These are phyloP conservation scores for Aspergillus puulaauensis DNA, from an alignment of 2,329 filamentous ascomycete genomes.

Conservation along the genomic window DNA sequence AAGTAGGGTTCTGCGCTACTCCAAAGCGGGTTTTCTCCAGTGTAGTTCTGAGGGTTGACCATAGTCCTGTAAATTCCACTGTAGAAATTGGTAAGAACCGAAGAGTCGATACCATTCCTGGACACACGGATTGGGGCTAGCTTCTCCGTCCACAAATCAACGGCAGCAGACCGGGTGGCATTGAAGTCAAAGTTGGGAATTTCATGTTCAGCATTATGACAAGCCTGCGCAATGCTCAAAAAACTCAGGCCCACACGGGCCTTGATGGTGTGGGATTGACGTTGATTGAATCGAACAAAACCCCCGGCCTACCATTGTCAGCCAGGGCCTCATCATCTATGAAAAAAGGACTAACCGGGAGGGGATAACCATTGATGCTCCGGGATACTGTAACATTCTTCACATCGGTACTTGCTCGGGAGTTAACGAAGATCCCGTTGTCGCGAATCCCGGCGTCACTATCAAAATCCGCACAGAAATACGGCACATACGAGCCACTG, in stretches of 20 bases:
- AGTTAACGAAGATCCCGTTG: conserved; percentile 63
- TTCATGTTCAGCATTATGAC: conserved; percentile 64
- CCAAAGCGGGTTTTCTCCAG: conserved; percentile 70
- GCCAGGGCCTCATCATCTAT: not conserved
- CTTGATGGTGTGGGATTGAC: conserved; percentile 51
- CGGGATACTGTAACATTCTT: conserved; percentile 56
- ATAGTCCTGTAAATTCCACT: conserved; percentile 68
- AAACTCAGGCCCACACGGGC: conserved; percentile 70
- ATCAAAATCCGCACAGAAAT: conserved; percentile 68
- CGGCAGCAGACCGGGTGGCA: conserved; percentile 50
- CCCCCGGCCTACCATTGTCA: conserved; percentile 53
- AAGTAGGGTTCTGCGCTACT: conserved; percentile 66
- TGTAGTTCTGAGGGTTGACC: conserved; percentile 72
- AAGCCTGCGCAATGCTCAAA: conserved; percentile 65
- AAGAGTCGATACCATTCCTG: conserved; percentile 28
- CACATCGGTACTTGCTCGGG: conserved; percentile 54
- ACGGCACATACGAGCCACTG: conserved; percentile 57
- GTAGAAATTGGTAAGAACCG: conserved; percentile 58
- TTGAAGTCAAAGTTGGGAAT: conserved; percentile 66
- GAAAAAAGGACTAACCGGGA: conserved; percentile 26
- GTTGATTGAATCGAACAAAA: conserved; percentile 62
- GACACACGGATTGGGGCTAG: conserved; percentile 38
- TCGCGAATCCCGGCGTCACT: conserved; percentile 55
- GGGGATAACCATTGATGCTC: conserved; percentile 59
- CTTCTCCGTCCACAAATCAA: conserved; percentile 61